Conservation (phyloP, 1,284 basidiomycete genomes). For the Rhodotorula sp. region DNA sequence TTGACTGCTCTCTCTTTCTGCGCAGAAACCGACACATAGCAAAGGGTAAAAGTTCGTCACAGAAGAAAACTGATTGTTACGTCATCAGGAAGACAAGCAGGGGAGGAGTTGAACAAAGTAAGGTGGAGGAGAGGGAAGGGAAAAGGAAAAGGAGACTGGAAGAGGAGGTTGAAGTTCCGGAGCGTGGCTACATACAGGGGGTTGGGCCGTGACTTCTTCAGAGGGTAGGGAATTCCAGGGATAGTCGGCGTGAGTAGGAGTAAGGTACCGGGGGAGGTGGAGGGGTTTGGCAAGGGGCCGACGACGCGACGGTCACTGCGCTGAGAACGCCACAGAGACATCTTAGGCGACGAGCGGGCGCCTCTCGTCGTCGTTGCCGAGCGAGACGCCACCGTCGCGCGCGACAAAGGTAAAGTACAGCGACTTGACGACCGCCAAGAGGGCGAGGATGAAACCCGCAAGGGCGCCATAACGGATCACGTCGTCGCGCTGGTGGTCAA, state of each 20-base stretch:
- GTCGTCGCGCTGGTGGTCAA: constrained; percentile 33
- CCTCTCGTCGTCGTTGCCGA: constrained; percentile 31
- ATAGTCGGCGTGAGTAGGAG: too few species aligned
- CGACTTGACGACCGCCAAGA: constrained; percentile 44
- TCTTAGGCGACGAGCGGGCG: constrained; percentile 35
- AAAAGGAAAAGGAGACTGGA: neutral
- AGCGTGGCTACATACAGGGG: too few species aligned
- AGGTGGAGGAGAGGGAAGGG: neutral
- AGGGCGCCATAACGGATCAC: constrained; percentile 45
- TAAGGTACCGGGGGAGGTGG: too few species aligned
- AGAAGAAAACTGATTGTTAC: too few species aligned
- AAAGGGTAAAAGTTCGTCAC: too few species aligned
- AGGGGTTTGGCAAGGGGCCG: neutral
- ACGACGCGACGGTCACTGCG: neutral
- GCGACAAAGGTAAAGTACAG: constrained; percentile 34
- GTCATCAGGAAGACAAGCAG: too few species aligned
- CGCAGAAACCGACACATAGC: too few species aligned
- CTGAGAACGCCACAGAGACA: neutral
- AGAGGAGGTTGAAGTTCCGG: too few species aligned
- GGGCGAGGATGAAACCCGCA: constrained; percentile 46
- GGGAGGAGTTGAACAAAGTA: neutral
- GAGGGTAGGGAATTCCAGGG: too few species aligned
- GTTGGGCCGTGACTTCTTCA: too few species aligned
- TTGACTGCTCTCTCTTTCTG: too few species aligned
- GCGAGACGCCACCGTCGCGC: constrained; percentile 22